A percentile compares a stretch with the other conserved stretches of the same genome.
Evolutionary conservation across 1,284 basidiomycete genomes (phyloP).

Genomic region (Irpex sp.): DNA sequence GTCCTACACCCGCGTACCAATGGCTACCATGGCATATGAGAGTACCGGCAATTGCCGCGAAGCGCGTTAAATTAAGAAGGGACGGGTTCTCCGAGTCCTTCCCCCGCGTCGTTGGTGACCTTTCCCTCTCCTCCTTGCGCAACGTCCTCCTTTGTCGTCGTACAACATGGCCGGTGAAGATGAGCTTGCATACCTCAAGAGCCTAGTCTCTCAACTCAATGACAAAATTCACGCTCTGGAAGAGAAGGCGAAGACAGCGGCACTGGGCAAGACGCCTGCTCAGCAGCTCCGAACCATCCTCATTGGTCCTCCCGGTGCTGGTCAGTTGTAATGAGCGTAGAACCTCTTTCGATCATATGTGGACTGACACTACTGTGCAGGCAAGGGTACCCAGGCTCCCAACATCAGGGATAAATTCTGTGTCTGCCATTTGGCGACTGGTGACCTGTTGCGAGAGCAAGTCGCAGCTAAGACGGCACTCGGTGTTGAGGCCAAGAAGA

Average conservation of each 20-base stretch:
- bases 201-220: constrained; percentile 78
- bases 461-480: constrained; percentile 85
- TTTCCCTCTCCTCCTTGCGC: background rate
- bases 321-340: constrained; percentile 43
- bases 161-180: constrained; percentile 52
- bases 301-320: constrained; percentile 95
- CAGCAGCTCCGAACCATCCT: constrained; percentile 87
- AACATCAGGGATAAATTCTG: constrained; percentile 91
- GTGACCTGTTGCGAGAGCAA: constrained; percentile 97
- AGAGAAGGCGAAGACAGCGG: constrained; percentile 49
- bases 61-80: background rate
- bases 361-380: constrained; percentile 35
- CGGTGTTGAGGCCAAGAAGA: constrained; percentile 92
- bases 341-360: background rate
- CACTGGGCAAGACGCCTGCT: constrained; percentile 54
- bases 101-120: background rate
- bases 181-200: constrained; percentile 89
- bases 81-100: background rate
- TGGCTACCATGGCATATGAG: background rate
- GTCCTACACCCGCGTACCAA: background rate
- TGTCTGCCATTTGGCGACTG: constrained; percentile 96
- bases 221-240: constrained; percentile 77
- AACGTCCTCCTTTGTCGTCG: background rate
- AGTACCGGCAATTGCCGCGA: background rate
- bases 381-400: constrained; percentile 98